Conservation (phyloP, 768 basidiomycete species). For the Cystobasidium tubakii region DNA sequence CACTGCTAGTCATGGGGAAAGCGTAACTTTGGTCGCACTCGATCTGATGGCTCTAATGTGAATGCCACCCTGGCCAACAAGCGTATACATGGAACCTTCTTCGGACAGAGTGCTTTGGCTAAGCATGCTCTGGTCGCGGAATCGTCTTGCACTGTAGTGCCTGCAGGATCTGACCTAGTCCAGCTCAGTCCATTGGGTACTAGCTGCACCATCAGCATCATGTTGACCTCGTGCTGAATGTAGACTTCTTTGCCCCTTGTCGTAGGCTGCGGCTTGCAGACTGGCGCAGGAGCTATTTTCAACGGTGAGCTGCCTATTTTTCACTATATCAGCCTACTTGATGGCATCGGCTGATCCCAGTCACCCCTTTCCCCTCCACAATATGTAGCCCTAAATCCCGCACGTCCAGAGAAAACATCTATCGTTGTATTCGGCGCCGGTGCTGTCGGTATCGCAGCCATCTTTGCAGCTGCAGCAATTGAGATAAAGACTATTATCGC, state of each 20-base stretch:
- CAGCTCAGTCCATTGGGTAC: background rate
- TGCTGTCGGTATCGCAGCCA: constrained; percentile 42
- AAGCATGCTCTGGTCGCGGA: constrained; percentile 42
- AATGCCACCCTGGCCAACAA: constrained; percentile 8
- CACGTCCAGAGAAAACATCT: constrained; percentile 16
- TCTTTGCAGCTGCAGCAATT: constrained; percentile 40
- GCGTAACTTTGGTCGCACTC: no score
- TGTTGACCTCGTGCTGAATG: background rate
- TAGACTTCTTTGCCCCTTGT: background rate
- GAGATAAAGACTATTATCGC: constrained; percentile 39
- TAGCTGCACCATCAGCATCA: background rate
- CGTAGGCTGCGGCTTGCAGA: constrained; percentile 43
- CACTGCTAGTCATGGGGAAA: no score
- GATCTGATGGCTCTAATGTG: no score
- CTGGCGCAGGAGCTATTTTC: constrained; percentile 40
- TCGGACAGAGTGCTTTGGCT: constrained; percentile 42
- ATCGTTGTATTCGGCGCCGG: constrained; percentile 22
- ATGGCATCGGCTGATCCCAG: background rate
- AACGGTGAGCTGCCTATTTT: background rate
- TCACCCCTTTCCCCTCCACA: no score
- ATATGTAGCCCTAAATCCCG: no score
- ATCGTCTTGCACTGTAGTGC: constrained; percentile 37
- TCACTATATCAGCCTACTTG: background rate
- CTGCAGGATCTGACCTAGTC: constrained; percentile 30
- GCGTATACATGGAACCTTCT: constrained; percentile 40